phyloP scores from a whole-genome alignment of 208 protist genomes.

The Leishmania amazonensis region DNA sequence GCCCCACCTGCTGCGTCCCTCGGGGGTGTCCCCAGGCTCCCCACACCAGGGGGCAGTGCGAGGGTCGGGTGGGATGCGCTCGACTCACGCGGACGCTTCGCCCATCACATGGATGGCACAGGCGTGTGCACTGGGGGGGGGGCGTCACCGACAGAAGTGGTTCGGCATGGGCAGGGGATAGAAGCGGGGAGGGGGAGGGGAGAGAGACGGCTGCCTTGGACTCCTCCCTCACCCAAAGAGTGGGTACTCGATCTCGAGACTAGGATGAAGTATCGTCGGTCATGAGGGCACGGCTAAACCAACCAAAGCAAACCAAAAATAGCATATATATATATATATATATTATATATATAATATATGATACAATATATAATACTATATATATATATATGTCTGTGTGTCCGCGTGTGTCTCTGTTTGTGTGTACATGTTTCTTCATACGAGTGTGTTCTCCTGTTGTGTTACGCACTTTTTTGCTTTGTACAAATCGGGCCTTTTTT shows the following conservation, averaged over 20 bases:
- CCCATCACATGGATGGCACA: background rate
- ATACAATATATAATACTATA: background rate
- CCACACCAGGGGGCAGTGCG: background rate
- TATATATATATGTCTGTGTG: no score
- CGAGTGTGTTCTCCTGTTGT: background rate
- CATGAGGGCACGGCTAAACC: background rate
- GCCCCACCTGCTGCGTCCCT: background rate
- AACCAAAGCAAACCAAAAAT: background rate
- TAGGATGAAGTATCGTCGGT: no score
- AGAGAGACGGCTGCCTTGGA: no score
- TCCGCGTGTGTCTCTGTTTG: no score
- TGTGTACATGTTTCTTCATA: no score
- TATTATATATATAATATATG: no score
- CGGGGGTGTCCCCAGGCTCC: no score
- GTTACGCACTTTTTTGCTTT: no score
- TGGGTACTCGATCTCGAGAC: background rate
- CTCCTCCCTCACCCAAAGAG: no score
- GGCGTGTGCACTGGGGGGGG: background rate
- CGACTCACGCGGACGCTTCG: background rate
- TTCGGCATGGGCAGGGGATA: background rate
- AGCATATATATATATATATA: background rate
- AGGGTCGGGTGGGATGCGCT: background rate
- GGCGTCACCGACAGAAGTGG: background rate
- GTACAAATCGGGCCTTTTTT: no score
- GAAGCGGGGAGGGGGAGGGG: no score